Conservation (phyloP, 1,284 basidiomycete genomes). For the Boletus smithii region DNA sequence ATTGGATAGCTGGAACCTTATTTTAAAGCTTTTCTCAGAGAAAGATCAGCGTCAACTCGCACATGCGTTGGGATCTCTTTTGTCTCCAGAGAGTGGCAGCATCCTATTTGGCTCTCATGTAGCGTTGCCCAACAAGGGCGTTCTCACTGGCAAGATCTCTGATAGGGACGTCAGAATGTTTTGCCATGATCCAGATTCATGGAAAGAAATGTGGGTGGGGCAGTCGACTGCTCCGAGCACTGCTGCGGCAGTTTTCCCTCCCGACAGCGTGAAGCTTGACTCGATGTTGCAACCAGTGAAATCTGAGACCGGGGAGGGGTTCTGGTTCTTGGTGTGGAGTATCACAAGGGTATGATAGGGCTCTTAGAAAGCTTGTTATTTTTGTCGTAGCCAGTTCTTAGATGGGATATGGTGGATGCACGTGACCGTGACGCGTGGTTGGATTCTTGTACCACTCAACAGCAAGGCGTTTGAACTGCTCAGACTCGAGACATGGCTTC, state of each 20-base stretch:
- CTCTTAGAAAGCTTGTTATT: no score
- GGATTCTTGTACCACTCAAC: neutral
- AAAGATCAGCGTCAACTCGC: constrained; percentile 36
- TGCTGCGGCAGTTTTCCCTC: constrained; percentile 9
- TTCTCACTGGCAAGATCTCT: constrained; percentile 1
- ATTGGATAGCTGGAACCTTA: neutral
- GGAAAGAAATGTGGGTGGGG: constrained; percentile 22
- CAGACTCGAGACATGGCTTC: constrained; percentile 41
- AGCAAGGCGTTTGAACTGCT: no score
- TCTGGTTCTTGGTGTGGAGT: constrained; percentile 16
- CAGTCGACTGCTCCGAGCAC: neutral
- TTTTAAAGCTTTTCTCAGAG: constrained; percentile 39
- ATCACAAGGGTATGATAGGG: constrained; percentile 15
- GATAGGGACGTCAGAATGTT: constrained; percentile 13
- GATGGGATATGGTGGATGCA: no score
- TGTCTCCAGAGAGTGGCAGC: constrained; percentile 38
- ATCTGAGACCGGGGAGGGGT: neutral
- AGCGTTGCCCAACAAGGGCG: constrained; percentile 8
- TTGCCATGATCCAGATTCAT: constrained; percentile 21
- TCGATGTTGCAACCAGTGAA: neutral
- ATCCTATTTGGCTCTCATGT: constrained; percentile 38
- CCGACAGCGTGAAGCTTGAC: constrained; percentile 7
- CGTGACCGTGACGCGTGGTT: no score
- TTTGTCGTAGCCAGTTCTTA: no score
- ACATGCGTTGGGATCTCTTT: constrained; percentile 33